These are phyloP conservation scores for Euryodendron excelsum DNA, from an alignment of 148 eudicot species.

Conservation along the genomic window DNA sequence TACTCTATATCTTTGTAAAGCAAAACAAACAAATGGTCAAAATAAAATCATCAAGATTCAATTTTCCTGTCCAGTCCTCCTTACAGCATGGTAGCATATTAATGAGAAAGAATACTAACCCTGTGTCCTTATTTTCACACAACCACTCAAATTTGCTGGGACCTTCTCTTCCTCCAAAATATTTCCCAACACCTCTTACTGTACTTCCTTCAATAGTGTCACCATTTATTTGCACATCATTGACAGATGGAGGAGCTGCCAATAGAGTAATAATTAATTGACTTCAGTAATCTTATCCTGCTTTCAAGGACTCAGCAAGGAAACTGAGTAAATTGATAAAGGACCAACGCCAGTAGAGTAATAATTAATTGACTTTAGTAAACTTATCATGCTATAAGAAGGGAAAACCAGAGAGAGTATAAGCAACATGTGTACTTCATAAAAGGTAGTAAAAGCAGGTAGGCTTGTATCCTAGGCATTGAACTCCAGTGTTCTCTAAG, in stretches of 20 bases:
- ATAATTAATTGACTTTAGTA: not conserved
- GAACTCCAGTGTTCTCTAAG: not conserved
- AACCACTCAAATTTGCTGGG: conserved; percentile 97
- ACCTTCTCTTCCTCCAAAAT: conserved; percentile 98
- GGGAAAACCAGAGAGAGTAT: too few species aligned
- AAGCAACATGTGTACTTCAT: too few species aligned
- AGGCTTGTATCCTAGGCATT: not conserved
- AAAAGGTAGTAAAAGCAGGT: not conserved
- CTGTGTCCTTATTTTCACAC: conserved; percentile 66
- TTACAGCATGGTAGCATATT: not conserved
- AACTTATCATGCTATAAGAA: not conserved
- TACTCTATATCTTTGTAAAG: not conserved
- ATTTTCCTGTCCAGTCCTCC: not conserved
- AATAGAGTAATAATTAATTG: not conserved
- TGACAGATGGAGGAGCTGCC: conserved; percentile 93
- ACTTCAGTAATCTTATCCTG: not conserved
- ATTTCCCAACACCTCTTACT: conserved; percentile 72
- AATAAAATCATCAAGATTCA: not conserved
- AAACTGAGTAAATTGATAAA: not conserved
- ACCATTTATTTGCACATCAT: conserved; percentile 67
- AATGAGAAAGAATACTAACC: conserved; percentile 47
- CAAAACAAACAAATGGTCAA: not conserved
- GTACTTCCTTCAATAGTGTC: conserved; percentile 74
- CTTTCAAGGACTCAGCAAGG: not conserved
- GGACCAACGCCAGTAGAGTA: conserved; percentile 27